These are phyloP conservation scores for Petunia secreta DNA, from an alignment of 257 asterid species.

Conservation along the genomic window DNA sequence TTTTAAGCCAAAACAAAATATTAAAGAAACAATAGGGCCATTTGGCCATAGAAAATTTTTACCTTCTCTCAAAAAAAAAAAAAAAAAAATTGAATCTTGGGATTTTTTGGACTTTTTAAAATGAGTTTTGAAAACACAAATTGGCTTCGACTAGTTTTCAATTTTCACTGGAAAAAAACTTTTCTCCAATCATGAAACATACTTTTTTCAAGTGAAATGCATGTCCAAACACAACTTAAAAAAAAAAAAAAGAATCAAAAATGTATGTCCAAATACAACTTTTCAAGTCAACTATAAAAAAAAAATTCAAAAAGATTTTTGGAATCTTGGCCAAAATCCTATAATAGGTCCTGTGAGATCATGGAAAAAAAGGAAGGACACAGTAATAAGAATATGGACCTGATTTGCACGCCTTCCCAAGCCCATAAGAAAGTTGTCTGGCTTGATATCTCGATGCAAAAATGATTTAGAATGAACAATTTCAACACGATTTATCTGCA, in stretches of 20 bases:
- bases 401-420: constrained; percentile 98
- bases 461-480: constrained; percentile 91
- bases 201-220: too few relatives aligned
- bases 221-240: neutral
- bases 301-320: neutral
- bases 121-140: too few relatives aligned
- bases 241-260: neutral
- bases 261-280: neutral
- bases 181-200: too few relatives aligned
- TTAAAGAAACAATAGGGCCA: neutral
- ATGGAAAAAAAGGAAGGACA: constrained; percentile 4
- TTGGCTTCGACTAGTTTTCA: too few relatives aligned
- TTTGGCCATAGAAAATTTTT: too few relatives aligned
- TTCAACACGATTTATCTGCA: constrained; percentile 95
- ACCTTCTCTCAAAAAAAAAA: too few relatives aligned
- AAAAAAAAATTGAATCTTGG: too few relatives aligned
- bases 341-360: neutral
- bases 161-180: too few relatives aligned
- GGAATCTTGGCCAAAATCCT: neutral
- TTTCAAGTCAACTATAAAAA: neutral
- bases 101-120: too few relatives aligned
- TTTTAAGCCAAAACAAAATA: constrained; percentile 28
- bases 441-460: constrained; percentile 97
- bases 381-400: constrained; percentile 43
- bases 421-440: constrained; percentile 99